Evolutionary conservation across 106 monocot genomes (phyloP).

Genomic region (Dendrobium officinale): DNA sequence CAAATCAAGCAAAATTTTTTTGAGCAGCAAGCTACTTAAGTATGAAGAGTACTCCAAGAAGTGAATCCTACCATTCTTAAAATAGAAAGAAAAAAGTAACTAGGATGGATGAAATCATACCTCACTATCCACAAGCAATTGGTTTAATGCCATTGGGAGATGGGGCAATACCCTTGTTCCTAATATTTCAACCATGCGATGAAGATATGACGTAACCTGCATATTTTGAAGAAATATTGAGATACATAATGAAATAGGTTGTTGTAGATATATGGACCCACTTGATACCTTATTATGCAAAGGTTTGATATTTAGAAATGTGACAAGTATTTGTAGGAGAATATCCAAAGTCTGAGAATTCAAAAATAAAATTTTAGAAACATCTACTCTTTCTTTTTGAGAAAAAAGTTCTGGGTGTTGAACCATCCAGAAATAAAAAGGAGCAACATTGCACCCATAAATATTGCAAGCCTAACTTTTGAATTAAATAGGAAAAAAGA

Average conservation of each 20-base stretch:
- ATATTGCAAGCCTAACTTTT: no score
- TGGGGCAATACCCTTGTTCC: constrained; percentile 68
- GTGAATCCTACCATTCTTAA: no score
- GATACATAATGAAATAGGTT: not conserved
- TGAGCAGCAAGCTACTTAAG: no score
- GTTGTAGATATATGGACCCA: not conserved
- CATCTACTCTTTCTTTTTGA: no score
- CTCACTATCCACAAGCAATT: constrained; percentile 51
- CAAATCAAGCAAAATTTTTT: no score
- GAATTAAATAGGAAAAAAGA: no score
- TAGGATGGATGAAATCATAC: no score
- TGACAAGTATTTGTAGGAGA: constrained; percentile 58
- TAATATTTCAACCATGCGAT: constrained; percentile 90
- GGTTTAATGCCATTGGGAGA: constrained; percentile 75
- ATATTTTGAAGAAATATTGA: not conserved
- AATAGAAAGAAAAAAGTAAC: no score
- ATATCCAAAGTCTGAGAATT: constrained; percentile 64
- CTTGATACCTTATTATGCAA: constrained; percentile 64
- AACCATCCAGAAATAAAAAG: no score
- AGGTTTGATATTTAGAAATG: constrained; percentile 65
- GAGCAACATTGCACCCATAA: no score
- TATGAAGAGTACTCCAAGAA: no score
- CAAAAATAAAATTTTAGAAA: not conserved
- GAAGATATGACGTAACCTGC: constrained; percentile 86
- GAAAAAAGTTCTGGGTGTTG: no score